phyloP scores from a whole-genome alignment of 2,329 filamentous ascomycete species.

The Fusarium goolgardi region DNA sequence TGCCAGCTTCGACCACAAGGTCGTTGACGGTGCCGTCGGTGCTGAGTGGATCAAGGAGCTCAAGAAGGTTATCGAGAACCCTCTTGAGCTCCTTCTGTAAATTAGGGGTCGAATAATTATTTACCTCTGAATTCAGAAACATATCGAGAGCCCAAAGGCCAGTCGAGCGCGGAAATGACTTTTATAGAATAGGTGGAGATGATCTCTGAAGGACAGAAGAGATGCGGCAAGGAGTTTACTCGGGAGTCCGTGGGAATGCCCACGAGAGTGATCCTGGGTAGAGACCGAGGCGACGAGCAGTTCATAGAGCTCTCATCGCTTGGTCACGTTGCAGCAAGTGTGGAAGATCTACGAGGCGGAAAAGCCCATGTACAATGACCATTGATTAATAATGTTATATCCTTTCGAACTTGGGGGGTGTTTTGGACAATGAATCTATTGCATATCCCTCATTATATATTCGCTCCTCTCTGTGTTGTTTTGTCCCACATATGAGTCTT shows the following conservation, averaged over 20 bases:
- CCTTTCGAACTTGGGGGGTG: slow-evolving; percentile 46
- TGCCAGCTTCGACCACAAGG: slow-evolving; percentile 98
- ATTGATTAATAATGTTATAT: slow-evolving; percentile 57
- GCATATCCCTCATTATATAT: slow-evolving; percentile 36
- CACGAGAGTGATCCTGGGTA: slow-evolving; percentile 24
- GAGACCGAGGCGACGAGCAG: slow-evolving; percentile 16
- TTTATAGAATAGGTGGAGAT: slow-evolving; percentile 41
- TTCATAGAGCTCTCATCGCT: slow-evolving; percentile 25
- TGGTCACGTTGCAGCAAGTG: slow-evolving; percentile 23
- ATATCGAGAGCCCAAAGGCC: slow-evolving; percentile 10
- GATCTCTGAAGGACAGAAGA: slow-evolving; percentile 30
- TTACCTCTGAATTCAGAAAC: slow-evolving; percentile 7
- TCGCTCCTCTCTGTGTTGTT: neutral
- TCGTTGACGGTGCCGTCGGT: slow-evolving; percentile 94
- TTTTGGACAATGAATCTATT: slow-evolving; percentile 45
- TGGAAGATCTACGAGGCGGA: slow-evolving; percentile 46
- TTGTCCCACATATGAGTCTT: neutral
- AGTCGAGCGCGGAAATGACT: slow-evolving; percentile 37
- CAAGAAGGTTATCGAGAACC: slow-evolving; percentile 98
- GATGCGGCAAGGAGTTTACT: slow-evolving; percentile 26
- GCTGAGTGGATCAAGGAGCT: slow-evolving; percentile 96
- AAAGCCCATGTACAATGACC: slow-evolving; percentile 58
- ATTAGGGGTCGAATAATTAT: slow-evolving; percentile 8
- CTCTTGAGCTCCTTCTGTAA: slow-evolving; percentile 92
- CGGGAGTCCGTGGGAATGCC: slow-evolving; percentile 20